Conservation (phyloP, 2,329 filamentous ascomycete genomes). For the Septoria petroselini region DNA sequence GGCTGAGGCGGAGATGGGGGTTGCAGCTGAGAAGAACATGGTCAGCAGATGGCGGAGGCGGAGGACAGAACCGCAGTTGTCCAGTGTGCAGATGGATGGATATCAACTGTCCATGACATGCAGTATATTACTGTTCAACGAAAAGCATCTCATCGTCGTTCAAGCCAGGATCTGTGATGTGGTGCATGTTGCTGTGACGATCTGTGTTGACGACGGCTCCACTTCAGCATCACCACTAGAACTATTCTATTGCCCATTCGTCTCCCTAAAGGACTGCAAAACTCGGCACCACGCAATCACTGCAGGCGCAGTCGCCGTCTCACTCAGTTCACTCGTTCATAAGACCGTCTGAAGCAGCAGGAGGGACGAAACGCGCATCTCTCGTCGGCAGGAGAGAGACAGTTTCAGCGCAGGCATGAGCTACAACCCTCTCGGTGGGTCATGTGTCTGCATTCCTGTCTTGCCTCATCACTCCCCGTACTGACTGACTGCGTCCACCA, state of each 20-base stretch:
- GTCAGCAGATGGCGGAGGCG: slow-evolving; percentile 8
- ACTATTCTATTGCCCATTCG: neutral
- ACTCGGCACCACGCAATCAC: slow-evolving; percentile 17
- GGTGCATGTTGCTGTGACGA: neutral
- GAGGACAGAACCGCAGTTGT: too few species aligned
- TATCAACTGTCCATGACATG: too few species aligned
- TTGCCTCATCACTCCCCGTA: too few species aligned
- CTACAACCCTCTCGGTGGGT: slow-evolving; percentile 30
- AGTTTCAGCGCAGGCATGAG: slow-evolving; percentile 19
- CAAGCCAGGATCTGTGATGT: too few species aligned
- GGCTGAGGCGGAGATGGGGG: slow-evolving; percentile 10
- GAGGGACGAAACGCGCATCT: too few species aligned
- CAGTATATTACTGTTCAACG: too few species aligned
- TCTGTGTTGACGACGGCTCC: neutral
- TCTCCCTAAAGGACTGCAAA: slow-evolving; percentile 2
- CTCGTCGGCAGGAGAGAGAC: neutral
- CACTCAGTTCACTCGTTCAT: neutral
- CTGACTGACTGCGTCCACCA: slow-evolving; percentile 16
- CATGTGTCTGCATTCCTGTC: neutral
- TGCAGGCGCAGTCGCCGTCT: slow-evolving; percentile 17
- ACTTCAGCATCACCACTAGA: neutral
- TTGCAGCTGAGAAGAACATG: neutral
- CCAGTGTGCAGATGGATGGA: neutral
- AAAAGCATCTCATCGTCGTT: too few species aligned
- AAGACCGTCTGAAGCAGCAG: too few species aligned